Conservation (phyloP, 306 rosid species). For the Trichosanthes cucumerina region DNA sequence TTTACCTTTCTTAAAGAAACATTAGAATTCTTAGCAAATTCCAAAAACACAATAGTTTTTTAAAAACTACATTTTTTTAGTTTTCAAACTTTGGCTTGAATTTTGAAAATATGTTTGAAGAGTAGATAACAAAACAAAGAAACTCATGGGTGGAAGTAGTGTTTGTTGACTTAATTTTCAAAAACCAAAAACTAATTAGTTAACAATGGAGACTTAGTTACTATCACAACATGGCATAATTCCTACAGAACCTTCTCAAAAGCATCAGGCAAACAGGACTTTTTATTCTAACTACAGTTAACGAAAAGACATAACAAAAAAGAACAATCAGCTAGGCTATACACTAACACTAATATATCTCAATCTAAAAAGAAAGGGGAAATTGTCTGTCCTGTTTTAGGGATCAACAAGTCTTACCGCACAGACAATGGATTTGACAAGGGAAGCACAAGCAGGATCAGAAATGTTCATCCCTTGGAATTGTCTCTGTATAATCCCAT, state of each 20-base stretch:
- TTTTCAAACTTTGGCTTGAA: too few species aligned
- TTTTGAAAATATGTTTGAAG: too few species aligned
- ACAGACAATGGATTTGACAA: slow-evolving; percentile 69
- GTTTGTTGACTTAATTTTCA: too few species aligned
- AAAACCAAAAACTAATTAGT: not conserved
- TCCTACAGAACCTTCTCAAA: not conserved
- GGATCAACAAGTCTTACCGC: slow-evolving; percentile 42
- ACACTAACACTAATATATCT: not conserved
- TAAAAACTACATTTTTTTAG: too few species aligned
- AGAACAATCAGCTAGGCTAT: not conserved
- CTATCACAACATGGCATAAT: not conserved
- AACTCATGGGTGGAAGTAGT: too few species aligned
- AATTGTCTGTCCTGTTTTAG: not conserved
- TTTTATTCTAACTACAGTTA: not conserved
- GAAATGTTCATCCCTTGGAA: slow-evolving; percentile 58
- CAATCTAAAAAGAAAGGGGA: not conserved
- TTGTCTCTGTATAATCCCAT: slow-evolving; percentile 49
- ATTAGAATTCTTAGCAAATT: too few species aligned
- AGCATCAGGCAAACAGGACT: not conserved
- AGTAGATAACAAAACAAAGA: too few species aligned
- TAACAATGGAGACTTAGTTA: not conserved
- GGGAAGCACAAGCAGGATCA: slow-evolving; percentile 54
- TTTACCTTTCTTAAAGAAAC: too few species aligned
- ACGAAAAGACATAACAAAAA: not conserved
- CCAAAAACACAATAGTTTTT: too few species aligned